A percentile compares a stretch with the other conserved stretches of the same genome.
Evolutionary conservation across 2,329 filamentous ascomycete genomes (phyloP).

Genomic region (Exophiala viscosa): DNA sequence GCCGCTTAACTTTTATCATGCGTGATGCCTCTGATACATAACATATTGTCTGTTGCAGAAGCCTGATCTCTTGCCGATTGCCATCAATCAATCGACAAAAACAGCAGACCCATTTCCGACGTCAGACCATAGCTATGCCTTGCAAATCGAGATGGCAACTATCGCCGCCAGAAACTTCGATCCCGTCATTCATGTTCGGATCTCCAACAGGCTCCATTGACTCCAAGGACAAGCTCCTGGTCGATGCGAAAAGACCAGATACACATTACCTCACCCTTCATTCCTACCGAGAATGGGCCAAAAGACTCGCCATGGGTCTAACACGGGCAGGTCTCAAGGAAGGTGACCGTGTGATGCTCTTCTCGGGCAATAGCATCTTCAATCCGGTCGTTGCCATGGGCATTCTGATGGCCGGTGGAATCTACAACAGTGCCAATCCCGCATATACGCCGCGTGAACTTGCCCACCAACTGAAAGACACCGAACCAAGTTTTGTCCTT

Average conservation of each 20-base stretch:
- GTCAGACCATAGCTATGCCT: constrained; percentile 40
- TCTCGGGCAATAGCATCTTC: constrained; percentile 52
- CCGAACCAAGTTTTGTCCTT: constrained; percentile 46
- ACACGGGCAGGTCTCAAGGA: constrained; percentile 26
- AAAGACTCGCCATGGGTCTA: constrained; percentile 64
- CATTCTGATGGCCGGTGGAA: constrained; percentile 46
- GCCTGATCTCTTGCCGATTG: too few species aligned
- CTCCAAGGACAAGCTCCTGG: constrained; percentile 46
- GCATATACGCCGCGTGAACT: constrained; percentile 47
- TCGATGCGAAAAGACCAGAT: constrained; percentile 65
- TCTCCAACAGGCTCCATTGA: constrained; percentile 48
- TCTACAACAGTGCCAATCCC: constrained; percentile 51
- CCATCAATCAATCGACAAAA: neutral
- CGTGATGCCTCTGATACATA: neutral
- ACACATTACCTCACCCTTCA: constrained; percentile 62
- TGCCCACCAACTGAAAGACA: constrained; percentile 43
- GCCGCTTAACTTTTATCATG: too few species aligned
- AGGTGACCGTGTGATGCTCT: constrained; percentile 54
- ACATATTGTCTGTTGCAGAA: too few species aligned
- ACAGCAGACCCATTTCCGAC: neutral
- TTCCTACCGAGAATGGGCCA: constrained; percentile 65
- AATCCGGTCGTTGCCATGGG: constrained; percentile 36
- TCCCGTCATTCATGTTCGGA: constrained; percentile 49
- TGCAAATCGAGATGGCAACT: constrained; percentile 50
- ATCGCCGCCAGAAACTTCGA: constrained; percentile 44